Base-by-base conservation (phyloP, 352 stramenopile species). In the Aphanomyces stellatus region DNA sequence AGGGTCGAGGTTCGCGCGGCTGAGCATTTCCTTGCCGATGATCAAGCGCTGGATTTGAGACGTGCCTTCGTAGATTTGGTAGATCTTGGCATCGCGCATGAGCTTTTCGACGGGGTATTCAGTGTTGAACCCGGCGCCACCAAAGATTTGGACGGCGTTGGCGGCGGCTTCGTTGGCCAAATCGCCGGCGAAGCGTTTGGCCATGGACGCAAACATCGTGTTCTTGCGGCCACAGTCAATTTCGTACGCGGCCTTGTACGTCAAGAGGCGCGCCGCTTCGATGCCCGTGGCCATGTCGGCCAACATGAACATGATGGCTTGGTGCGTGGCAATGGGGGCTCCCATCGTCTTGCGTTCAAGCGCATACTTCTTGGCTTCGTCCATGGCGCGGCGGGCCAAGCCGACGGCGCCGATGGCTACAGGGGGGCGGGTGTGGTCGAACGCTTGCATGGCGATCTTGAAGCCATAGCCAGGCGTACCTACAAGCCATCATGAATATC, bases 81-180 rank as follows among this genome's bases (percentile, higher is more conserved):
- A 95, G 67, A 97, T 95, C 77, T 96, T 95, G 59, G 84, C 84
- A 51, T 97, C 90, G 53, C 90, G 83, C 73, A 94, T 93, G 66
- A 96, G 84, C 76, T 96, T 96, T 73, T 97, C 88, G n/a, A 97
- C 88, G 11, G 85, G 87, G 77, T 96, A 97, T 68, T 96, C 88
- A 0, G 86, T 96, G 77, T 96, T 96, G 71, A 95, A 96, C 10
- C 88, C 89, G 31, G 85, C 85, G 46, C 89, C 89, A 55, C 89
- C 88, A 71, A 96, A 96, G 53, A 97, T 88, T 74, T 96, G 89
- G 57, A 96, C 88, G 43, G 88, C 87, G 67, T 96, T 87, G 34
- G 83, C 85, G n/a, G 84, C 73, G 56, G 84, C 82, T 74, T 96
- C 75, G 76, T 96, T 94, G 41, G 82, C 86, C 72, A 91, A 80